Conservation (phyloP, 2,329 filamentous ascomycete species). For the Epichloe sylvatica region DNA sequence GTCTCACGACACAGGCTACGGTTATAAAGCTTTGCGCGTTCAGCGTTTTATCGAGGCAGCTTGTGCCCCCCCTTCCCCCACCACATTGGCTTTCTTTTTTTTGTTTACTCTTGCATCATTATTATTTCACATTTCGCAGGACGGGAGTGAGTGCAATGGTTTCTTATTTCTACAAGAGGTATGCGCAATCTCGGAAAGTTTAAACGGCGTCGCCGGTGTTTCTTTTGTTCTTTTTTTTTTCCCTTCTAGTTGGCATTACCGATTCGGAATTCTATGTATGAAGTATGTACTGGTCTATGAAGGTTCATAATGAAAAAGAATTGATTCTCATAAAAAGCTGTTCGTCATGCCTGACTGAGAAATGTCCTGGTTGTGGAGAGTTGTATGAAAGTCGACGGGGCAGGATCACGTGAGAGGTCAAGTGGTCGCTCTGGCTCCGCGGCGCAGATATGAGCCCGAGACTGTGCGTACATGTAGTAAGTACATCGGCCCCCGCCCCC, state of each 20-base stretch:
- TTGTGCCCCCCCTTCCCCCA: neutral
- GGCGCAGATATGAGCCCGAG: too few species aligned
- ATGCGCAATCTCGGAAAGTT: neutral
- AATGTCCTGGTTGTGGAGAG: too few species aligned
- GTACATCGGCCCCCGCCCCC: too few species aligned
- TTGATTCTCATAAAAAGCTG: too few species aligned
- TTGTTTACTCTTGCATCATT: neutral
- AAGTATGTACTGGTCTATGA: constrained; percentile 1
- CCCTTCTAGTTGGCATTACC: neutral
- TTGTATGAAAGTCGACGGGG: too few species aligned
- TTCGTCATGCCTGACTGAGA: too few species aligned
- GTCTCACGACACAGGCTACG: neutral
- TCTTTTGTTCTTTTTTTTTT: neutral
- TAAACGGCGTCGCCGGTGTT: constrained; percentile 2
- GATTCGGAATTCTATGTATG: constrained; percentile 1
- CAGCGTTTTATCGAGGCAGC: neutral
- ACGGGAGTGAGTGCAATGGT: neutral
- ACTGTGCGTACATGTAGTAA: too few species aligned
- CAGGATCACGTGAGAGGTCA: too few species aligned
- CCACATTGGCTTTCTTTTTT: neutral
- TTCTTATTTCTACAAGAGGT: neutral
- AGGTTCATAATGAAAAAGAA: neutral
- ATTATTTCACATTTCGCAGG: neutral
- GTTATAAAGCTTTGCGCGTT: neutral
- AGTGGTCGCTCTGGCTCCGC: too few species aligned